Evolutionary conservation across 164 flowering plant genomes (phyloP), one percentile per base, ranked within the genome.

Genomic region (Kingdonia uniflora): DNA sequence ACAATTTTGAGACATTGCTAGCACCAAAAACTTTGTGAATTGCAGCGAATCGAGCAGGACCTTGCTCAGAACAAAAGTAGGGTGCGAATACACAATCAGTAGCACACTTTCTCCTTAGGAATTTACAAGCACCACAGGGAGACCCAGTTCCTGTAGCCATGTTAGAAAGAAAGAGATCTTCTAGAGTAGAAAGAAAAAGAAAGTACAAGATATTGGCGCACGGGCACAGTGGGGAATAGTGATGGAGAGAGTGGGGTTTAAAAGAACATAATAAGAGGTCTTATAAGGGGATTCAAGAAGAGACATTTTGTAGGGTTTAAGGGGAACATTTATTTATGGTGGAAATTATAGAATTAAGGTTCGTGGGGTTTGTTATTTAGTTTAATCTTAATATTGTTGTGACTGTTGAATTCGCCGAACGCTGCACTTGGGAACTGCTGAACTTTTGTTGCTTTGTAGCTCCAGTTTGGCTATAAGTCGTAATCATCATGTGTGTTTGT

Each of bases 81-180:
- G 99, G 99, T 0, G 97, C 96, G 55, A 94, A 94, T 3, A 94
- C 61, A 56, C 99, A 94, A 29, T 84, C 90, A 2, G 88, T 26
- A 0, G 85, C 86, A 62, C 99, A 94, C 70, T 94, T 94, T 17
- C 99, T 59, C 68, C 99, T 38, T 19, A 94, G 72, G 57, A 94
- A 94, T 68, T 94, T 94, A 79, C 99, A 94, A 53, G 99, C 99
- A 16, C 97, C 99, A 57, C 99, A 94, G 2, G 99, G 97, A 1
- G 96, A 86, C 2, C 87, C 85, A 14, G 71, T 58, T 13, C 73
- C 79, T 22, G 70, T 22, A 25, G 78, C 73, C 72, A 62, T 63
- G 35, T 25, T 26, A 38, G 15, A 33, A 55, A 0, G 19, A 44
- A 21, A 44, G 35, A 29, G 8, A 29, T 4, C 35, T 29, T 29